Base-by-base conservation (phyloP, 331 rosid species). In the Erythrophleum ivorense region DNA sequence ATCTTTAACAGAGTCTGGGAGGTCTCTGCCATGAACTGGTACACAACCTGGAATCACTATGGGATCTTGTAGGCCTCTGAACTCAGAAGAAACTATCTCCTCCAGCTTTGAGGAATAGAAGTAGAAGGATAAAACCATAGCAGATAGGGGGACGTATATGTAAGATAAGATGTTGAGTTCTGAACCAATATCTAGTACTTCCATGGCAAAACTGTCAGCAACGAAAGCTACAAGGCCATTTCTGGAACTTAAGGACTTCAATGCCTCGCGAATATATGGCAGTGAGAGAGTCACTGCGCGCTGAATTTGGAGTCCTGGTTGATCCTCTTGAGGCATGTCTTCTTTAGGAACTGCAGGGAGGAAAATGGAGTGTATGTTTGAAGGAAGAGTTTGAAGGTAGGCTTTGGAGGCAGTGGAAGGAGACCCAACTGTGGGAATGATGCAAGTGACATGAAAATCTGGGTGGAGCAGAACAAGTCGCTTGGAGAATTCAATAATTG, bases 321-420 rank as follows among this genome's bases (percentile, higher is more conserved):
- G 40, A 46, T 9, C 13, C 46, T 43, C 9, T 46, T 46, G 50
- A 60, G 67, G 8, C 18, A 60, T 12, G 2, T 60, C 13, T 14
- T 29, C 3, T 36, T 10, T 3, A 12, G 67, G 67, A 3, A 60
- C 18, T 24, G 70, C 21, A 33, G 70, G 70, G 45, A 64, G 70
- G 4, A 64, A 64, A 7, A 64, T 34, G 7, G 70, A 18, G 21
- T 5, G 7, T 34, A 64, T 34, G 21, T 15, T 64, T 13, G 70
- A 6, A 64, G 70, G 70, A 15, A 64, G 70, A 15, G 70, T 14
- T 64, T 64, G 70, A 34, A 64, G 70, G 46, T 64, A 33, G 7
- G 70, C 16, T 34, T 14, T 64, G 9, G 45, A 64, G 45, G 70
- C 16, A 34, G 70, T 4, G 4, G 70, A 31, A 36, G 14, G 46